Conservation (phyloP, 192 early-diverging fungal genomes). For the Borealophlyctis nickersoniae region DNA sequence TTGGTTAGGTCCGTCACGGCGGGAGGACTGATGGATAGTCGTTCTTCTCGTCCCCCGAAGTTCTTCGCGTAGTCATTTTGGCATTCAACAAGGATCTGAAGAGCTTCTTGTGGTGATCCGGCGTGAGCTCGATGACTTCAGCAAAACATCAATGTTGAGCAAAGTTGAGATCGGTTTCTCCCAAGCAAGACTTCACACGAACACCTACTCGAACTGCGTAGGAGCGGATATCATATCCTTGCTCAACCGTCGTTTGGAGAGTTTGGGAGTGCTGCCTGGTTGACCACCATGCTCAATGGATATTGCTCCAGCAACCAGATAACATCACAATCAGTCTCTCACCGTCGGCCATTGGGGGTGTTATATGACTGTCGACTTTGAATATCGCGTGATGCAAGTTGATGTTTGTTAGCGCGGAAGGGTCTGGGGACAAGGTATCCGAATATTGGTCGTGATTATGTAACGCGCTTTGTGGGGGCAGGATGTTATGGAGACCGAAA, state of each 20-base stretch:
- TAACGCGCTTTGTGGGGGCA: too few relatives aligned
- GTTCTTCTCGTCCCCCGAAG: neutral
- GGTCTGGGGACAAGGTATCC: too few relatives aligned
- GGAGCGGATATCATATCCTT: conserved; percentile 30
- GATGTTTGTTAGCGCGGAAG: too few relatives aligned
- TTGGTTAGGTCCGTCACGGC: neutral
- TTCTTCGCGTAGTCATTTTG: neutral
- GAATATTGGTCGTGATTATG: too few relatives aligned
- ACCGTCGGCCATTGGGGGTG: conserved; percentile 2
- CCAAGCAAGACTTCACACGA: neutral
- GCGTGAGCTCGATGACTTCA: neutral
- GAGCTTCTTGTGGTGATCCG: neutral
- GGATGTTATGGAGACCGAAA: too few relatives aligned
- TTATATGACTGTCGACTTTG: too few relatives aligned
- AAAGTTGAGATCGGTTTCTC: neutral
- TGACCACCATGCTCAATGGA: too few relatives aligned
- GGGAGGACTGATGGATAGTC: too few relatives aligned
- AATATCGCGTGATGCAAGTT: too few relatives aligned
- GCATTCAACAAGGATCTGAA: neutral
- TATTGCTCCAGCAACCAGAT: too few relatives aligned
- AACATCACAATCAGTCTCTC: neutral
- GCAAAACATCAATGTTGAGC: neutral
- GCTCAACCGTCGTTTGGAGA: conserved; percentile 2
- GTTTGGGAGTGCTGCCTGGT: too few relatives aligned
- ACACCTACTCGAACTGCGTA: conserved; percentile 22